Base-by-base conservation (phyloP, 176 grass and related monocot species). In the Phoenix dactylifera region DNA sequence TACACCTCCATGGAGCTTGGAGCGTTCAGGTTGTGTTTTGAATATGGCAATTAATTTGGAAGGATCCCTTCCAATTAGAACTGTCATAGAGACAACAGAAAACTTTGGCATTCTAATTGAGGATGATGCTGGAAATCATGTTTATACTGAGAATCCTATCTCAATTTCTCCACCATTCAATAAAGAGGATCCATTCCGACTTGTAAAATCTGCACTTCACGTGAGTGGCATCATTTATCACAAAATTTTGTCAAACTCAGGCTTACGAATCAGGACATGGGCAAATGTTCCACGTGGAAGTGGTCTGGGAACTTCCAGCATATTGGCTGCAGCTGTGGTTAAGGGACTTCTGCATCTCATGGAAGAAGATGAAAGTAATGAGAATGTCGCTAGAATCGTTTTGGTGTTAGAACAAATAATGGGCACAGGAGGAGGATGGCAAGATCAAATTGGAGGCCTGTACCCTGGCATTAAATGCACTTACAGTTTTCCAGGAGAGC, bases 341-440 rank as follows among this genome's bases (percentile, higher is more conserved):
- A 97, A 85, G 83, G 87, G 81, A 7, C 53, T 97, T 24, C 77
- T 97, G 57, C 81, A 80, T 72, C 67, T 97, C 61, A 85, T 82
- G 72, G 87, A 82, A 67, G 83, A 69, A 4, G 81, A 91, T 48
- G 68, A 56, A 65, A 73, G 73, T 14, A 72, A 91, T 25, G 92
- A 82, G 24, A 88, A 71, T 76, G 81, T 97, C 59, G 87, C 81
- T 39, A 85, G 84, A 65, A 80, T 79, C 65, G 87, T 96, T 66
- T 72, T 97, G 64, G 78, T 90, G 39, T 64, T 85, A 57, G 92
- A 91, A 20, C 87, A 97, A 71, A 75, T 91, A 76, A 97, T 97
- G 92, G 92, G 92, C 19, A 91, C 92, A 2, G 87, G 92, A 18
- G 92, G 92, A 48, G 92, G 92, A 7, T 97, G 92, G 92, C 92